Percentiles rank a stretch among this genome's conserved stretches.
phyloP scores from a whole-genome alignment of 2,329 filamentous ascomycete genomes.

The Fusarium sp. region DNA sequence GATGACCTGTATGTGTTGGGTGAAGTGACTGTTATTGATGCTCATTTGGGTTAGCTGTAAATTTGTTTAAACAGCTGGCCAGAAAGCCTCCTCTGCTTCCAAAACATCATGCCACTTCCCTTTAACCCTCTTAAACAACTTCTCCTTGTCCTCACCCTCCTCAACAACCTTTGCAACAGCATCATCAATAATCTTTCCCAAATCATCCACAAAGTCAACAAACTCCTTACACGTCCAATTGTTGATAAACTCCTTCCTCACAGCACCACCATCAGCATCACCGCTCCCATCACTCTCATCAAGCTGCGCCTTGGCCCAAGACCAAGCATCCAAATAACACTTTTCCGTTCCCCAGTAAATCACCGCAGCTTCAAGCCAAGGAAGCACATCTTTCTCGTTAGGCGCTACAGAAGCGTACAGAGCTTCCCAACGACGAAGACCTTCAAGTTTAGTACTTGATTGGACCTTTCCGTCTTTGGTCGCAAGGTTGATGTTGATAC shows the following conservation, averaged over 20 bases:
- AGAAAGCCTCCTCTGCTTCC: conserved; percentile 68
- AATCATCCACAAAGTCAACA: conserved; percentile 65
- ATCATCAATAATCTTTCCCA: conserved; percentile 67
- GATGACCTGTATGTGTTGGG: neutral
- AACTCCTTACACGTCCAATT: conserved; percentile 76
- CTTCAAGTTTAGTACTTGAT: conserved; percentile 53
- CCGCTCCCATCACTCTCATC: conserved; percentile 36
- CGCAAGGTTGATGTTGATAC: conserved; percentile 60
- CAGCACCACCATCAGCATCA: conserved; percentile 73
- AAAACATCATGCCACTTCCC: conserved; percentile 63
- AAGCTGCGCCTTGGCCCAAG: conserved; percentile 58
- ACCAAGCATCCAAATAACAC: conserved; percentile 71
- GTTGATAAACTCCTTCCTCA: conserved; percentile 73
- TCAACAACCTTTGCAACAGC: conserved; percentile 58
- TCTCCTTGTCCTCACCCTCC: conserved; percentile 47
- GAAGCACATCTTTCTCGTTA: conserved; percentile 57
- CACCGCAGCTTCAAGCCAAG: conserved; percentile 73
- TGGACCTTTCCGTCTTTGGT: conserved; percentile 42
- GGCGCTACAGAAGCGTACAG: conserved; percentile 67
- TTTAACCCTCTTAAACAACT: conserved; percentile 55
- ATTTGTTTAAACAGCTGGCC: conserved; percentile 55
- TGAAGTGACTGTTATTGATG: no score
- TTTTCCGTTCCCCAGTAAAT: conserved; percentile 83
- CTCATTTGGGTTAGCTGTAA: no score
- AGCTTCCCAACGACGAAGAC: conserved; percentile 53